These are phyloP conservation scores for Diaporthe sp. DNA, from an alignment of 2,329 filamentous ascomycete species.

Conservation along the genomic window DNA sequence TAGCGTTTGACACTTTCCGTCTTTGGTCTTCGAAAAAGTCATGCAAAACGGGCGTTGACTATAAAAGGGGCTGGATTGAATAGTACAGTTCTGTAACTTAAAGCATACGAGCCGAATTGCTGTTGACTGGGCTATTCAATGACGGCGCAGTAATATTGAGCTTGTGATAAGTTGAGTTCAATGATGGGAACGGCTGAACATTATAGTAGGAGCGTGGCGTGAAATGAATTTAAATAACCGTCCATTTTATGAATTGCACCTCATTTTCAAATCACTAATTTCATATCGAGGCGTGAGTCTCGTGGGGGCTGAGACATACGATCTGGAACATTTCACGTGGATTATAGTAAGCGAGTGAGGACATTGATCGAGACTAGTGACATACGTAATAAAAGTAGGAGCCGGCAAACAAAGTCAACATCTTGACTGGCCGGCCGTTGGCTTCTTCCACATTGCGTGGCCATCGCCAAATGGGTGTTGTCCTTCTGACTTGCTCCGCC, in stretches of 20 bases:
- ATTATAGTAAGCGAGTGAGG: neutral
- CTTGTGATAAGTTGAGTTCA: neutral
- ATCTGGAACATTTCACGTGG: conserved; percentile 1
- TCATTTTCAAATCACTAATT: neutral
- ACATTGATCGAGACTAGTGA: neutral
- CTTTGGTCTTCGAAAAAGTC: too few relatives aligned
- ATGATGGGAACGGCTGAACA: too few relatives aligned
- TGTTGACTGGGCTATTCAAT: too few relatives aligned
- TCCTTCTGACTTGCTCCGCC: neutral
- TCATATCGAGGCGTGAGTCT: neutral
- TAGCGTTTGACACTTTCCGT: too few relatives aligned
- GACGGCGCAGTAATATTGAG: neutral
- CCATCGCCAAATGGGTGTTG: neutral
- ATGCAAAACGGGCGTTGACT: too few relatives aligned
- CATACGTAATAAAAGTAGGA: neutral
- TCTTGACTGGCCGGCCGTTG: too few relatives aligned
- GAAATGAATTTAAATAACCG: neutral
- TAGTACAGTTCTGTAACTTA: too few relatives aligned
- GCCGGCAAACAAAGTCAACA: neutral
- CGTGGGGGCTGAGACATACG: neutral
- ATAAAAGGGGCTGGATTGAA: neutral
- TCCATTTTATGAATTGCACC: neutral
- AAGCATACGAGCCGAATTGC: neutral
- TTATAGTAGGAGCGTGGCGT: neutral
- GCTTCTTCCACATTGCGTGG: neutral